Conservation (phyloP, 768 basidiomycete genomes). For the Amanita muscaria region DNA sequence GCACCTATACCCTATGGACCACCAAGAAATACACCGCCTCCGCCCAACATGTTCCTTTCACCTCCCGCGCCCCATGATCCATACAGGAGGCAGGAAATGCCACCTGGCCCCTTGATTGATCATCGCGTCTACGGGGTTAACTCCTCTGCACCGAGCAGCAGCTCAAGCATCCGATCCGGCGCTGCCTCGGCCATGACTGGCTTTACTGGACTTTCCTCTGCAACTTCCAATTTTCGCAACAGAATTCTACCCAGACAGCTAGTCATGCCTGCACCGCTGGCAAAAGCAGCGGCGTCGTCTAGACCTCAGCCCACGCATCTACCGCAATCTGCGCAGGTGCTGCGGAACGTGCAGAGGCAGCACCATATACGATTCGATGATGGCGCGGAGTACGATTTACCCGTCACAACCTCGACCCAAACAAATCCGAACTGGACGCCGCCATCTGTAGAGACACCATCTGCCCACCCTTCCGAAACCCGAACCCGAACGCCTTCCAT, state of each 20-base stretch:
- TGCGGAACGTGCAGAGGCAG: constrained; percentile 2
- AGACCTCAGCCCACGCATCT: neutral
- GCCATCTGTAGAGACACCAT: neutral
- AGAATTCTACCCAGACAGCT: constrained; percentile 51
- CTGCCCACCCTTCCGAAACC: neutral
- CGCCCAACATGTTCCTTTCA: neutral
- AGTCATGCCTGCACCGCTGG: constrained; percentile 68
- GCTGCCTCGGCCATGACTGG: constrained; percentile 1
- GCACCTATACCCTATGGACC: neutral
- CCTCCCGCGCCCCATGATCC: neutral
- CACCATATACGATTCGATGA: constrained; percentile 6
- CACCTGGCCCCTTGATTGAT: neutral
- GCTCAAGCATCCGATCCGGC: constrained; percentile 1
- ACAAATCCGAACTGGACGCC: too few relatives aligned
- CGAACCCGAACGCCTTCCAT: neutral
- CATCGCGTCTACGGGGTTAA: neutral
- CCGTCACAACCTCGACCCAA: neutral
- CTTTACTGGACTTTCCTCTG: neutral
- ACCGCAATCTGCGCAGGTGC: neutral
- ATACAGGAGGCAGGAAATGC: neutral
- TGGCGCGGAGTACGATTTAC: constrained; percentile 5
- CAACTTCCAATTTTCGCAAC: constrained; percentile 14
- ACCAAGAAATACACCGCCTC: neutral
- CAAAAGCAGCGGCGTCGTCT: constrained; percentile 9
- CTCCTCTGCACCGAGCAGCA: neutral